A percentile compares a stretch with the other conserved stretches of the same genome.
phyloP scores from a whole-genome alignment of 495 filamentous ascomycete genomes.

The Trichoderma erinaceum region DNA sequence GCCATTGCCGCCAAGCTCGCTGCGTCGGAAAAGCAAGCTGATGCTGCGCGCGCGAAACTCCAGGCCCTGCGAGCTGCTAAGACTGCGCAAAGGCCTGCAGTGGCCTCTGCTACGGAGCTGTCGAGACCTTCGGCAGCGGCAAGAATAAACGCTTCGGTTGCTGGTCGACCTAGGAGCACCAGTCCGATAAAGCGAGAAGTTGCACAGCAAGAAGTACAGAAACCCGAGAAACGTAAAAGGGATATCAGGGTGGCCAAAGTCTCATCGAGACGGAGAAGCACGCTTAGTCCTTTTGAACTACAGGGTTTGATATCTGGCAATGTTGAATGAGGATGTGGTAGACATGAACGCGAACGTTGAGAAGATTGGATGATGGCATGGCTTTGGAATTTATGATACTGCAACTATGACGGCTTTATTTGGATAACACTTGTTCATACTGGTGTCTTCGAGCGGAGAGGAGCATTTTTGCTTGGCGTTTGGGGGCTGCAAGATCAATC shows the following conservation, averaged over 20 bases:
- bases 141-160: background rate
- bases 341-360: background rate
- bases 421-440: too few species aligned
- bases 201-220: slow-evolving; percentile 2
- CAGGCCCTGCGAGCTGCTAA: slow-evolving; percentile 29
- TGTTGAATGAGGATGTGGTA: slow-evolving; percentile 12
- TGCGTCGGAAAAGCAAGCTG: slow-evolving; percentile 50
- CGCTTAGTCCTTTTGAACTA: slow-evolving; percentile 65
- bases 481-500: too few species aligned
- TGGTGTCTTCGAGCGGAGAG: too few species aligned
- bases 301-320: slow-evolving; percentile 51
- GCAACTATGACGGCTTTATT: too few species aligned
- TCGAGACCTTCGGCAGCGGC: slow-evolving; percentile 1
- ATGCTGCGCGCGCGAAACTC: slow-evolving; percentile 50
- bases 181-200: slow-evolving; percentile 14
- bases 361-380: background rate
- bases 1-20: slow-evolving; percentile 51
- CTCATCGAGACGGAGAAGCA: slow-evolving; percentile 57
- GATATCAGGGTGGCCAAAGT: slow-evolving; percentile 39
- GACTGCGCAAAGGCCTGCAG: slow-evolving; percentile 13
- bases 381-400: background rate
- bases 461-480: too few species aligned
- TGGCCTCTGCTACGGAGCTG: slow-evolving; percentile 16
- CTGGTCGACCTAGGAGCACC: background rate
- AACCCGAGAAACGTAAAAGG: slow-evolving; percentile 36